Percentiles rank a stretch among this genome's conserved stretches.
These are phyloP conservation scores for Cantharellus anzutake DNA, from an alignment of 768 basidiomycete genomes.

Conservation along the genomic window DNA sequence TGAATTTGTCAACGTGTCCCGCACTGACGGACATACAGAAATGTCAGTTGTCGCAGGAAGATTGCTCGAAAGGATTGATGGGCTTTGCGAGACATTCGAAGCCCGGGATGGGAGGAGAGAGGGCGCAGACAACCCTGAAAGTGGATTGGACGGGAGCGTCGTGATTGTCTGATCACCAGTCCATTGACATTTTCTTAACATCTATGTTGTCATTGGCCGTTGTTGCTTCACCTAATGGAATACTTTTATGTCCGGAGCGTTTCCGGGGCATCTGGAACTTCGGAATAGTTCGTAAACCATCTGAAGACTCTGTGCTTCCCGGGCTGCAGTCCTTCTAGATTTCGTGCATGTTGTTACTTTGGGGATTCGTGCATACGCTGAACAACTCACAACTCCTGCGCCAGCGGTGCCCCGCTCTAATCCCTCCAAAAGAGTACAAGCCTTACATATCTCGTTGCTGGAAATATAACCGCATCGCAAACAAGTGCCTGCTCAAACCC, in stretches of 20 bases:
- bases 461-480: constrained; percentile 89
- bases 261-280: constrained; percentile 29
- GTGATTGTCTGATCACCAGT: too few species aligned
- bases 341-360: background rate
- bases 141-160: too few species aligned
- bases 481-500: constrained; percentile 50
- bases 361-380: background rate
- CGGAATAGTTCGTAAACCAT: constrained; percentile 62
- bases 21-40: background rate
- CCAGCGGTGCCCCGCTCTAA: constrained; percentile 61
- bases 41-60: background rate
- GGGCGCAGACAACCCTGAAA: background rate
- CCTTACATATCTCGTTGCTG: constrained; percentile 92
- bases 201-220: too few species aligned
- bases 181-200: too few species aligned
- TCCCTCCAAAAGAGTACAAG: constrained; percentile 78
- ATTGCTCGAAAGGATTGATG: background rate
- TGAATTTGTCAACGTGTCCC: background rate
- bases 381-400: constrained; percentile 16
- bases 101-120: background rate
- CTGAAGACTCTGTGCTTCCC: constrained; percentile 14
- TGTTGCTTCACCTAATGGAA: too few species aligned
- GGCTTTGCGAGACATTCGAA: background rate
- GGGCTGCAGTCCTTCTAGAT: background rate
- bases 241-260: too few species aligned